These are phyloP conservation scores for Xylaria acuta DNA, from an alignment of 495 filamentous ascomycete genomes.

Conservation along the genomic window DNA sequence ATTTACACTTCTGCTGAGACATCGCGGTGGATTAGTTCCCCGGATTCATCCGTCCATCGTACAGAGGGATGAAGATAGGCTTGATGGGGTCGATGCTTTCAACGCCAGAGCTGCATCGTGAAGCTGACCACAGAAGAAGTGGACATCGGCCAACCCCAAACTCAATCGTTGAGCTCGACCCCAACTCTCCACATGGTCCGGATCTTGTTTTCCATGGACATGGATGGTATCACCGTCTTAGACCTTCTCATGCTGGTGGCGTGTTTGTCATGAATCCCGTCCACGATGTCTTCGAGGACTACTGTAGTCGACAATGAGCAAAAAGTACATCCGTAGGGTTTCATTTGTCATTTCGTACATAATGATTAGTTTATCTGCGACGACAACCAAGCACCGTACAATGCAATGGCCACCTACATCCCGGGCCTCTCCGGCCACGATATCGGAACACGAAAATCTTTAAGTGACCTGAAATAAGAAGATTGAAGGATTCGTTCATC, in stretches of 20 bases:
- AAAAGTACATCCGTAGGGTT: neutral
- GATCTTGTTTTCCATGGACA: neutral
- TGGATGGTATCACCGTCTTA: neutral
- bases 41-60: neutral
- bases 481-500: neutral
- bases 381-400: neutral
- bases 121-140: constrained; percentile 11
- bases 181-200: neutral
- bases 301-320: neutral
- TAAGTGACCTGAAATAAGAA: neutral
- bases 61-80: neutral
- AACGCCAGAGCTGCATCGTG: neutral
- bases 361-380: neutral
- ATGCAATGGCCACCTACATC: neutral
- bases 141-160: neutral
- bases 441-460: neutral
- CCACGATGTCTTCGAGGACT: neutral
- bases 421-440: constrained; percentile 11
- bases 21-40: neutral
- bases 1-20: neutral
- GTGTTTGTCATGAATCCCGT: constrained; percentile 1
- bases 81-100: neutral
- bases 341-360: constrained; percentile 7
- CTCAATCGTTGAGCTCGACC: neutral
- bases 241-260: neutral